Base-by-base conservation (phyloP, 2,329 filamentous ascomycete genomes). In the Stachybotrys echinatus region DNA sequence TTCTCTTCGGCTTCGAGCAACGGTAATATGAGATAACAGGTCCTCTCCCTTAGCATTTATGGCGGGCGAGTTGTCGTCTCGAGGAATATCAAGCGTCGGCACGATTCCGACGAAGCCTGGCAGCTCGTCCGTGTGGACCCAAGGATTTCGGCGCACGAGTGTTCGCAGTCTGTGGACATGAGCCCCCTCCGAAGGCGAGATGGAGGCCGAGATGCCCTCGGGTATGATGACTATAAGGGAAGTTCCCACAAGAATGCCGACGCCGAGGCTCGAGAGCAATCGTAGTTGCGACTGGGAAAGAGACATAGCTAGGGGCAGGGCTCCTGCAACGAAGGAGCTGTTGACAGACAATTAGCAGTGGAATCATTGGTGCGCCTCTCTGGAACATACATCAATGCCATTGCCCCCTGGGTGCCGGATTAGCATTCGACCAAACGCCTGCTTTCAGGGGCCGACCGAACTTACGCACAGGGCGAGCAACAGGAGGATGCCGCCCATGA, bases 181-280 rank as follows among this genome's bases (percentile, higher is more conserved):
- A 10, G 66, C 55, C 6, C 65, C 58, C 50, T 72, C 65, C 2
- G 71, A 68, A 3, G 78, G 72, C 14, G 77, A 84, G 58, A 94
- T 89, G 50, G 96, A 79, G 3, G 94, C 92, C 65, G 96, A 92
- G 52, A 97, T 86, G 37, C 94, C 94, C 69, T 99, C 94, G 1
- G 94, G 94, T 61, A 99, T 96, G 63, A 99, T 97, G 27, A 99
- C 91, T 56, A 97, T 92, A 56, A 99, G 79, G 2, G 92, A 92
- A 23, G 94, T 97, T 34, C 94, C 94, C 17, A 99, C 92, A 8
- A 99, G 76, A 47, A 99, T 88, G 42, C 94, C 94, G 68, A 96
- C 90, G 48, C 94, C 94, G 65, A 97, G 82, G 50, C 91, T 92
- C 20, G 92, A 95, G 65, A 97, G 88, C 46, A 96, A 75, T 63